Base-by-base conservation (phyloP, 139 green algal species). In the Chlorella sp. region DNA sequence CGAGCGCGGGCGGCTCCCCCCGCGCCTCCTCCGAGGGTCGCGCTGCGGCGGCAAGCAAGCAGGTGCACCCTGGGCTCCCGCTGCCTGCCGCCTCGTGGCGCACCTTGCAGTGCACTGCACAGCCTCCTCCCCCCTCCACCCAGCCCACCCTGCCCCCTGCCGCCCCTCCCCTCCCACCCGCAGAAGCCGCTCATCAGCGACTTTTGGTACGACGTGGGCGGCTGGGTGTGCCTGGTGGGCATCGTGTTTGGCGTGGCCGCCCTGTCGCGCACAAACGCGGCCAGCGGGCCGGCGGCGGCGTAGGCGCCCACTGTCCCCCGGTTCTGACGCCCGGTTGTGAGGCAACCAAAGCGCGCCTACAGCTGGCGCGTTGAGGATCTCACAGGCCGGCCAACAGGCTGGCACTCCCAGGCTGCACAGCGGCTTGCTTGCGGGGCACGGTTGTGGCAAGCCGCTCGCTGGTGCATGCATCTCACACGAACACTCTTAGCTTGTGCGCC, bases 181-280 rank as follows among this genome's bases (percentile, higher is more conserved):
- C 68, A 86, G 58, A 82, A 87, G 46, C 65, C 36, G 13, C 36
- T 40, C 40, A 81, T 74, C 20, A 92, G 84, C 80, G 94, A 97
- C 68, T 92, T 95, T 67, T 96, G 92, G 93, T 98, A 92, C 84
- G 95, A 98, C 82, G 68, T 97, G 40, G 95, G 88, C n/a, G 95
- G 95, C 81, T 98, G 94, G 94, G 90, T 92, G 38, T 81, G 90
- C 48, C 86, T 98, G 32, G 85, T 90, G 1, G 91, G 89, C 17
- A 80, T 92, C 20, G 86, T 54, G 22, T 75, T 90, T 76, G 86
- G 86, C 11, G 44, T 89, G 30, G 86, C 58, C 22, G 73, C 73
- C 4, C 32, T 89, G 8, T 83, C 81, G 13, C 69, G 73, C 30
- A 64, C 28, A 32, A 48, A 40, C 46, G 51, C 86, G 26, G 69